phyloP scores from a whole-genome alignment of 1,139 yeast genomes.

The Taphrina betulina region DNA sequence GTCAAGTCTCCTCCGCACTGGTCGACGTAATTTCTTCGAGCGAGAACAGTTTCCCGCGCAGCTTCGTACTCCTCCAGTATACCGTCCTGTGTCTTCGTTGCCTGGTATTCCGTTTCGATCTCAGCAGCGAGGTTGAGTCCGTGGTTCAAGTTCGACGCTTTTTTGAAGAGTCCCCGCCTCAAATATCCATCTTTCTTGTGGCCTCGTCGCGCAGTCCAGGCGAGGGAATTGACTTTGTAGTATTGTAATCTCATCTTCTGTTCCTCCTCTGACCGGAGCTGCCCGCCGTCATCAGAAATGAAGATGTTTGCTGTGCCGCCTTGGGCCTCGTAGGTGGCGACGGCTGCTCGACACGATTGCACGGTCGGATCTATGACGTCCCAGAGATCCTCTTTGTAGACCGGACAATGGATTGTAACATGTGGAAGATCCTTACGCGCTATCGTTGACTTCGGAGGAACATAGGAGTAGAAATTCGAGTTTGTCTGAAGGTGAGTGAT shows the following conservation, averaged over 20 bases:
- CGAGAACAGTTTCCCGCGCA: slow-evolving; percentile 8
- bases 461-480: slow-evolving; percentile 32
- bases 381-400: slow-evolving; percentile 33
- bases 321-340: slow-evolving; percentile 37
- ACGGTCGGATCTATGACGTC: slow-evolving; percentile 38
- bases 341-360: slow-evolving; percentile 36
- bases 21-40: slow-evolving; percentile 6
- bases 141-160: slow-evolving; percentile 30
- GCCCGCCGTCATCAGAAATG: slow-evolving; percentile 38
- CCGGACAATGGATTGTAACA: slow-evolving; percentile 36
- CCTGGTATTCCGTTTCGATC: slow-evolving; percentile 35
- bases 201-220: slow-evolving; percentile 36
- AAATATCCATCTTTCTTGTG: slow-evolving; percentile 35
- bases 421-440: slow-evolving; percentile 36
- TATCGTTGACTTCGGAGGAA: slow-evolving; percentile 27
- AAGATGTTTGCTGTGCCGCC: slow-evolving; percentile 37
- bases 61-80: slow-evolving; percentile 32
- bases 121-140: slow-evolving; percentile 32
- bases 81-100: slow-evolving; percentile 34
- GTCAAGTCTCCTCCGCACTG: slow-evolving; percentile 34
- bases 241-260: slow-evolving; percentile 31
- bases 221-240: slow-evolving; percentile 34
- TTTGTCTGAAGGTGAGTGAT: slow-evolving; percentile 33
- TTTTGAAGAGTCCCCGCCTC: slow-evolving; percentile 30
- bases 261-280: slow-evolving; percentile 35